phyloP scores from a whole-genome alignment of 805 yeast species.

The Spencermartinsiella europaea region DNA sequence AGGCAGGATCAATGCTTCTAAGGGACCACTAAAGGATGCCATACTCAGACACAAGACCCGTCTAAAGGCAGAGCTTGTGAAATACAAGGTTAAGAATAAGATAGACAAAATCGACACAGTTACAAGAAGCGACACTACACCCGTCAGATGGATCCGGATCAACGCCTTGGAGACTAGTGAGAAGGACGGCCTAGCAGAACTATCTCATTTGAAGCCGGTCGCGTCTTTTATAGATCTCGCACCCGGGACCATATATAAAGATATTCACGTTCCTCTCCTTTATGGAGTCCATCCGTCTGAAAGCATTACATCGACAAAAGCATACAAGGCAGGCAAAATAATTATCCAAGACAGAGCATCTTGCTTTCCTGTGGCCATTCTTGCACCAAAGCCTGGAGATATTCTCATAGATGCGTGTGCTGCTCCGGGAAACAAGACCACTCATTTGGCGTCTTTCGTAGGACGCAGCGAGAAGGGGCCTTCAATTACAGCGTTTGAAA shows the following conservation, averaged over 20 bases:
- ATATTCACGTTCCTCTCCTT: conserved; percentile 65
- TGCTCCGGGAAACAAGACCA: conserved; percentile 98
- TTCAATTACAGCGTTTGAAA: conserved; percentile 76
- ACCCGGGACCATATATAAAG: conserved; percentile 52
- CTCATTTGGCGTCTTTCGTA: conserved; percentile 75
- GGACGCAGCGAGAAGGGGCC: conserved; percentile 30
- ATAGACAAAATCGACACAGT: conserved; percentile 45
- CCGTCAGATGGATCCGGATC: conserved; percentile 47
- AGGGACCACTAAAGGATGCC: conserved; percentile 78
- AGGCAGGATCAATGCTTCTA: conserved; percentile 85
- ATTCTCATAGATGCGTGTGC: conserved; percentile 88
- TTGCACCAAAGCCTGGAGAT: conserved; percentile 57
- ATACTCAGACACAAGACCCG: conserved; percentile 74
- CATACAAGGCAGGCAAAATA: conserved; percentile 69
- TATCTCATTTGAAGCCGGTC: conserved; percentile 41
- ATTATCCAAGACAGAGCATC: conserved; percentile 96
- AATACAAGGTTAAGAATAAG: conserved; percentile 66
- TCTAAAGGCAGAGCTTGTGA: conserved; percentile 73
- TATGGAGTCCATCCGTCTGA: conserved; percentile 81
- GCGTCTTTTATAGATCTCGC: conserved; percentile 23
- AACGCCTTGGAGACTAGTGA: conserved; percentile 54
- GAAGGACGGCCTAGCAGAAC: conserved; percentile 32
- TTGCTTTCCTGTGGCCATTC: conserved; percentile 88
- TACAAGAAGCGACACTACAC: conserved; percentile 16
- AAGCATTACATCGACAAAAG: conserved; percentile 57